Evolutionary conservation across 257 asterid species (phyloP), one percentile per base, ranked within the genome.

Genomic region (Perilla frutescens): DNA sequence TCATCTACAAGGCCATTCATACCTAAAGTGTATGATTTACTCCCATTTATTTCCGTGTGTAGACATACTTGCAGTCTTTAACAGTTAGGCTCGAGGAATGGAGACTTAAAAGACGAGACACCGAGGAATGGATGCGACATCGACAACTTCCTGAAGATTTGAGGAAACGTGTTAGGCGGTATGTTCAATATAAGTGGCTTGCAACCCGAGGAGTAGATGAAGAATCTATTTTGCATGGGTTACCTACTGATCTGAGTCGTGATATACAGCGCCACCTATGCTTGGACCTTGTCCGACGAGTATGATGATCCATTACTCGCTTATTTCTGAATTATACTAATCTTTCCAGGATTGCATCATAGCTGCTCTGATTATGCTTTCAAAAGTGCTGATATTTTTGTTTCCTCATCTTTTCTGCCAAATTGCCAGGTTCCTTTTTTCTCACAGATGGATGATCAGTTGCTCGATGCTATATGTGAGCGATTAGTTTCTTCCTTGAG

Each of bases 41-140:
- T 55, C 65, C 71, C 34, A 48, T 69, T 39, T 59, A 53, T 79
- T 74, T 73, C 45, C 49, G 36, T 63, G 37, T 76, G 83, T 74
- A 93, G 98, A 93, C 98, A 40, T 93, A 93, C 88, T 76, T 93
- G 84, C 96, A 93, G 64, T 93, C 98, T 45, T 68, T 93, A 70
- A 90, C 98, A 13, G 53, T 93, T 45, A 84, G 98, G 82, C 89
- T 87, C 0, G 98, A 91, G 85, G 96, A 93, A 74, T 91, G 98
- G 98, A 87, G 98, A 73, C 91, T 93, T 31, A 93, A 84, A 84
- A 81, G 92, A 80, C 80, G 97, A 71, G 98, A 93, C 74, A 91
- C 97, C 1, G 98, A 93, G 81, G 98, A 93, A 83, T 93, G 98
- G 98, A 93, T 90, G 98, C 66, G 84, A 64, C 98, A 93, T 76